A percentile compares a stretch with the other conserved stretches of the same genome.
Evolutionary conservation across 768 basidiomycete species (phyloP).

Genomic region (Serpula lacrymans): DNA sequence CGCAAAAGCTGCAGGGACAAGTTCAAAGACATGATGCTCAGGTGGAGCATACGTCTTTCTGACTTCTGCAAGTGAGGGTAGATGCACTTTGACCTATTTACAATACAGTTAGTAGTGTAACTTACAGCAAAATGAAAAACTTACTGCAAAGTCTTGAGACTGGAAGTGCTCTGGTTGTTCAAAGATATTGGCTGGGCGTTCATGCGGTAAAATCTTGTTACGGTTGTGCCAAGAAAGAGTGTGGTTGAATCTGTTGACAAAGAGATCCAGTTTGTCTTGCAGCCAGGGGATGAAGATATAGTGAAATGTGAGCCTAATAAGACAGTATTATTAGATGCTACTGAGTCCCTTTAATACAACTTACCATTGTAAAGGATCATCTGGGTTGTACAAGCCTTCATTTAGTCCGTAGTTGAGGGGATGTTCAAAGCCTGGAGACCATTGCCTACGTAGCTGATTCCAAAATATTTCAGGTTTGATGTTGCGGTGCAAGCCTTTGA

Average conservation of each 20-base stretch:
- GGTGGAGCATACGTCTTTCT: constrained; percentile 26
- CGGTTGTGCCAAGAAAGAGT: no score
- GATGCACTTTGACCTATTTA: constrained; percentile 16
- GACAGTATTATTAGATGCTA: background rate
- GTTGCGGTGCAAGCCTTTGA: no score
- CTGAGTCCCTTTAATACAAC: constrained; percentile 19
- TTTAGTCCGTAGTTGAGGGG: constrained; percentile 26
- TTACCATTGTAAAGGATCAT: constrained; percentile 19
- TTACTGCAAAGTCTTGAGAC: constrained; percentile 33
- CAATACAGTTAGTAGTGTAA: background rate
- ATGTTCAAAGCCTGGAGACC: constrained; percentile 15
- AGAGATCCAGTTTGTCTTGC: no score
- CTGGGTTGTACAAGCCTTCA: constrained; percentile 23
- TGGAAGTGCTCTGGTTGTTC: constrained; percentile 24
- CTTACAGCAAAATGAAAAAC: background rate
- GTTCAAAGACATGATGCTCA: constrained; percentile 31
- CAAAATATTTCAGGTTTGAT: constrained; percentile 24
- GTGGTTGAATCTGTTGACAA: no score
- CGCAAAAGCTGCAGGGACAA: constrained; percentile 31
- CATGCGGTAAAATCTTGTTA: constrained; percentile 41
- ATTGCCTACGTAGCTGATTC: constrained; percentile 9
- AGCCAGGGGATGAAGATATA: no score
- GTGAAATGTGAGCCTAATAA: constrained; percentile 34
- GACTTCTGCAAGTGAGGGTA: constrained; percentile 15
- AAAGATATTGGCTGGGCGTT: constrained; percentile 32